phyloP scores from a whole-genome alignment of 2,329 filamentous ascomycete genomes.

The Hymenoscyphus linearis region DNA sequence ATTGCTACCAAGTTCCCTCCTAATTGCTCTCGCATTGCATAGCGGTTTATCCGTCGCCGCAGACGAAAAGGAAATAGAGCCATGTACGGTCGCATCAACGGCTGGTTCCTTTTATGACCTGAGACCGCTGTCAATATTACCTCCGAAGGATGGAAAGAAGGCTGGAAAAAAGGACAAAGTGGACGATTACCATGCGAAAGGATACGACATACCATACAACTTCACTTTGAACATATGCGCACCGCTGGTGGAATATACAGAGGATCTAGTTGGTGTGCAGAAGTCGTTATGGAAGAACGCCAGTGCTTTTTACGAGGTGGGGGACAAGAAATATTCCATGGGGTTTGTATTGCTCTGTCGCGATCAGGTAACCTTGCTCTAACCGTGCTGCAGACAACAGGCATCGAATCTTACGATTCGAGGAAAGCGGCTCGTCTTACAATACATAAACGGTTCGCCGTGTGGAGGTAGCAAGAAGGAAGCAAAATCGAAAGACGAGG shows the following conservation, averaged over 20 bases:
- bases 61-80: constrained; percentile 24
- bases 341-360: constrained; percentile 48
- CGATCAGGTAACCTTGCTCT: constrained; percentile 11
- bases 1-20: constrained; percentile 21
- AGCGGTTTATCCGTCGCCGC: constrained; percentile 22
- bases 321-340: constrained; percentile 66
- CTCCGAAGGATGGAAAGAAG: constrained; percentile 31
- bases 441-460: constrained; percentile 72
- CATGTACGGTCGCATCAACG: constrained; percentile 30
- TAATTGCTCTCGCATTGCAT: constrained; percentile 27
- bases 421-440: constrained; percentile 69
- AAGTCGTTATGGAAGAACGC: constrained; percentile 63
- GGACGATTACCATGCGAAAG: constrained; percentile 58
- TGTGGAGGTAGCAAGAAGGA: constrained; percentile 49
- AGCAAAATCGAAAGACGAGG: constrained; percentile 24
- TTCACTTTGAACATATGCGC: constrained; percentile 82
- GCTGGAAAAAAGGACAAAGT: constrained; percentile 48
- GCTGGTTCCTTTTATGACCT: constrained; percentile 32
- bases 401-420: constrained; percentile 51
- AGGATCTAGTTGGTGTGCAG: constrained; percentile 59
- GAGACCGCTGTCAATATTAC: constrained; percentile 28
- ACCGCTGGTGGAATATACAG: constrained; percentile 62
- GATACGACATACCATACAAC: constrained; percentile 73
- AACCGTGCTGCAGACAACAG: constrained; percentile 44
- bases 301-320: constrained; percentile 68